Conservation (phyloP, 1,139 yeast species). For the Saccharomyces hybrid region DNA sequence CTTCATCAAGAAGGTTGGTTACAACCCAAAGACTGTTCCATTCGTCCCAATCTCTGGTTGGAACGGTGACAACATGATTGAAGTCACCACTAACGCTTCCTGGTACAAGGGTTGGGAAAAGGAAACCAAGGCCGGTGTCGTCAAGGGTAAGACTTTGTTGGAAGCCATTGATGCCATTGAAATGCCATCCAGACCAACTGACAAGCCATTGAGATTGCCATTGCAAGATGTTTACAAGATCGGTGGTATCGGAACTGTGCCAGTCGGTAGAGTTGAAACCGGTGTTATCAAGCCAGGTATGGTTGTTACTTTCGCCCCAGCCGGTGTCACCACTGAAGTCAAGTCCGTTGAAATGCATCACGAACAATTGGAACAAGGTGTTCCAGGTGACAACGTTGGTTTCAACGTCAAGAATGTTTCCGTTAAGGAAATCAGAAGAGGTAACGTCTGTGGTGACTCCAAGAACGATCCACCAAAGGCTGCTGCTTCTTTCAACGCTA, state of each 20-base stretch:
- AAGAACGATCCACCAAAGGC: too few species aligned
- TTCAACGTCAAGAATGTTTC: slow-evolving; percentile 93
- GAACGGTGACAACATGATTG: slow-evolving; percentile 94
- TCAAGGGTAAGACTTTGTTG: slow-evolving; percentile 78
- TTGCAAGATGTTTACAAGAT: slow-evolving; percentile 70
- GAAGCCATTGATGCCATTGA: slow-evolving; percentile 84
- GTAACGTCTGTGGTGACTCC: slow-evolving; percentile 93
- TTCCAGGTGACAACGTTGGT: slow-evolving; percentile 93
- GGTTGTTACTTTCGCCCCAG: slow-evolving; percentile 87
- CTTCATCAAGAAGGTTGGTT: slow-evolving; percentile 91
- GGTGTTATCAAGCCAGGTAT: slow-evolving; percentile 88
- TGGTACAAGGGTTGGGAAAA: slow-evolving; percentile 91
- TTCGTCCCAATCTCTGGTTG: slow-evolving; percentile 93
- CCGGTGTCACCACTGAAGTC: slow-evolving; percentile 88
- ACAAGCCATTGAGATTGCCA: slow-evolving; percentile 87
- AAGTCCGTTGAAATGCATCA: slow-evolving; percentile 93
- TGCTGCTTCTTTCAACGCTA: too few species aligned
- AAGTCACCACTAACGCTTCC: slow-evolving; percentile 71
- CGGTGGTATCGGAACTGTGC: slow-evolving; percentile 91
- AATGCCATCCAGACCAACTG: slow-evolving; percentile 79
- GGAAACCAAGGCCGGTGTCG: slow-evolving; percentile 74
- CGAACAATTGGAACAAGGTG: slow-evolving; percentile 78
- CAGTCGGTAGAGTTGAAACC: slow-evolving; percentile 92
- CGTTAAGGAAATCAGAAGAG: slow-evolving; percentile 90
- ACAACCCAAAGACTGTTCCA: slow-evolving; percentile 87